These are phyloP conservation scores for Gymnopilus junonius DNA, from an alignment of 768 basidiomycete species.

Conservation along the genomic window DNA sequence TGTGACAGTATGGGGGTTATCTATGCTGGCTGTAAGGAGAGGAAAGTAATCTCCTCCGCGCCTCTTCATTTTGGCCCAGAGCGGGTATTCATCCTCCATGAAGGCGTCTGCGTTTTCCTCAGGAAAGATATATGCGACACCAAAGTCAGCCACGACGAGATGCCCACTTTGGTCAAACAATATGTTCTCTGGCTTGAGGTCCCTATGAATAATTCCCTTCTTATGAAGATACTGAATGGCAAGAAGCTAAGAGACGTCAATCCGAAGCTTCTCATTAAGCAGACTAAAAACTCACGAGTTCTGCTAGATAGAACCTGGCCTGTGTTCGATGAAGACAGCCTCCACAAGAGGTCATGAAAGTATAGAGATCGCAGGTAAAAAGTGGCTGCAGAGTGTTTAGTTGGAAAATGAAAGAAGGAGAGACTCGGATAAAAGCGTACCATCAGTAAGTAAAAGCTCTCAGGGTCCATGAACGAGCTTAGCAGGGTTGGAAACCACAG, in stretches of 20 bases:
- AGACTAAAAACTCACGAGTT: slow-evolving; percentile 14
- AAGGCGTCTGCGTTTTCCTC: slow-evolving; percentile 42
- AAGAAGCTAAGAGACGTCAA: slow-evolving; percentile 13
- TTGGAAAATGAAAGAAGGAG: background rate
- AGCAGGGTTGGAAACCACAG: slow-evolving; percentile 20
- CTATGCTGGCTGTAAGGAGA: slow-evolving; percentile 20
- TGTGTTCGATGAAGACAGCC: slow-evolving; percentile 21
- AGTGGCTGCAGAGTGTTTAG: slow-evolving; percentile 13
- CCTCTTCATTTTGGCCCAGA: slow-evolving; percentile 15
- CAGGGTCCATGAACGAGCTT: slow-evolving; percentile 17
- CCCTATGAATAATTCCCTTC: slow-evolving; percentile 81
- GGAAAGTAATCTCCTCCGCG: slow-evolving; percentile 22
- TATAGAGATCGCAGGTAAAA: slow-evolving; percentile 19
- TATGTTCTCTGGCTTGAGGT: slow-evolving; percentile 97
- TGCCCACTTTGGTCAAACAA: slow-evolving; percentile 51
- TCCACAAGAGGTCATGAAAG: slow-evolving; percentile 17
- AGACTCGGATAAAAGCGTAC: slow-evolving; percentile 8
- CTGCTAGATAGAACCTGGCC: slow-evolving; percentile 23
- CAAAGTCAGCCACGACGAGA: slow-evolving; percentile 24
- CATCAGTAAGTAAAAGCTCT: slow-evolving; percentile 24
- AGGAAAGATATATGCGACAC: slow-evolving; percentile 77
- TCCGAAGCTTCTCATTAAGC: background rate
- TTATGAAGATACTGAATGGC: slow-evolving; percentile 23
- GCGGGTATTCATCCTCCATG: slow-evolving; percentile 23
- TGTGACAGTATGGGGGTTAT: slow-evolving; percentile 21